These are phyloP conservation scores for Gaertneriomyces semiglobifer DNA, from an alignment of 192 early-diverging fungal genomes.

Conservation along the genomic window DNA sequence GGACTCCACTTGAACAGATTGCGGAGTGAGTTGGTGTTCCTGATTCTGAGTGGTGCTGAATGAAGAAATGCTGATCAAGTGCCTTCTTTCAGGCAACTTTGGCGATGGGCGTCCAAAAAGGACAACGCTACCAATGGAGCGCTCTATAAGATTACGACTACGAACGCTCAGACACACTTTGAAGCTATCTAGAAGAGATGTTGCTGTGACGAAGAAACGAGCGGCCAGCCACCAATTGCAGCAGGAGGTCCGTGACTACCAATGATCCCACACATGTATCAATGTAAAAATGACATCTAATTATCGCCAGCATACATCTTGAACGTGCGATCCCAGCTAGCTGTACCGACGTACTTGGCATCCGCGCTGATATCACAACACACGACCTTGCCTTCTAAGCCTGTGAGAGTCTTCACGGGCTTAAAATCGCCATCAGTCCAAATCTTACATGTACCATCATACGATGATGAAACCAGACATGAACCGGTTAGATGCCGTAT, in stretches of 20 bases:
- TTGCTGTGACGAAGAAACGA: no score
- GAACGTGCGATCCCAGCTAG: constrained; percentile 90
- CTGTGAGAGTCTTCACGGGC: constrained; percentile 79
- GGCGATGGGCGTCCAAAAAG: constrained; percentile 55
- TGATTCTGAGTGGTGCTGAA: background rate
- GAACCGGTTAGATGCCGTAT: constrained; percentile 54
- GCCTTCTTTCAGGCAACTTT: constrained; percentile 43
- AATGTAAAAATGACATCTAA: background rate
- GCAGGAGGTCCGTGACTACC: no score
- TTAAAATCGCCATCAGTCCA: constrained; percentile 95
- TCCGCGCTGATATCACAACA: constrained; percentile 78
- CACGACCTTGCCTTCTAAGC: constrained; percentile 88
- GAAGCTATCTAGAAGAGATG: background rate
- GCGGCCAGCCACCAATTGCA: no score
- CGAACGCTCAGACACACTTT: constrained; percentile 57
- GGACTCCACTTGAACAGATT: constrained; percentile 77
- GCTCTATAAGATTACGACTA: constrained; percentile 61
- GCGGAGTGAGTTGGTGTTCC: constrained; percentile 38
- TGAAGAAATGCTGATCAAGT: background rate
- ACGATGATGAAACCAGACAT: constrained; percentile 75
- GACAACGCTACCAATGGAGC: constrained; percentile 53
- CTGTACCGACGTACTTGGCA: constrained; percentile 79
- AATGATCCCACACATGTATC: background rate
- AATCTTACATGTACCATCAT: constrained; percentile 89
- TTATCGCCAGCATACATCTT: constrained; percentile 65